These are phyloP conservation scores for Fusarium nematophilum DNA, from an alignment of 2,329 filamentous ascomycete genomes.

Conservation along the genomic window DNA sequence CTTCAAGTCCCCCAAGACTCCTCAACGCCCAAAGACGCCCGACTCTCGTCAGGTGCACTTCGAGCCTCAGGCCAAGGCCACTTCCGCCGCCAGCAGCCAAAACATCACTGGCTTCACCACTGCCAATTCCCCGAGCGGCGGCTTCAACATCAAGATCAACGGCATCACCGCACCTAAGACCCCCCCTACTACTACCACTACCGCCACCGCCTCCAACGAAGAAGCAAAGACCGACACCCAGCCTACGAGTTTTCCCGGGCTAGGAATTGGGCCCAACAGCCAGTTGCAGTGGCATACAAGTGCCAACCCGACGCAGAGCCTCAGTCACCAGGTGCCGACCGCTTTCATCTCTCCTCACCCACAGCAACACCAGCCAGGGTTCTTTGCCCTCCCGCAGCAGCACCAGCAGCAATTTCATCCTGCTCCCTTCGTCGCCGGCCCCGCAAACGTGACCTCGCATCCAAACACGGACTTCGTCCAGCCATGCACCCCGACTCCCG, in stretches of 20 bases:
- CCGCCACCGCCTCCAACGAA: constrained; percentile 9
- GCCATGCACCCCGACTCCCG: constrained; percentile 10
- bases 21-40: constrained; percentile 43
- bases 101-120: constrained; percentile 29
- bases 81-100: constrained; percentile 7
- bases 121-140: constrained; percentile 41
- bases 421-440: constrained; percentile 23
- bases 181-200: background rate
- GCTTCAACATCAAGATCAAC: constrained; percentile 34
- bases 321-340: constrained; percentile 41
- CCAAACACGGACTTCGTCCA: constrained; percentile 4
- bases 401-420: constrained; percentile 25
- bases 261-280: constrained; percentile 39
- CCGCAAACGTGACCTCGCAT: background rate
- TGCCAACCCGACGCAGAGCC: constrained; percentile 49
- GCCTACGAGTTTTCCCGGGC: constrained; percentile 45
- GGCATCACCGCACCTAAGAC: constrained; percentile 18
- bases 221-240: constrained; percentile 18
- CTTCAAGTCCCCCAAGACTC: constrained; percentile 46
- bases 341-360: constrained; percentile 29
- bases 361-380: constrained; percentile 26
- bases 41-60: constrained; percentile 50
- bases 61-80: constrained; percentile 20
- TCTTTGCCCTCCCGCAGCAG: constrained; percentile 8
- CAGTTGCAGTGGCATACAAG: constrained; percentile 50